Evolutionary conservation across 202 grass and related monocot genomes (phyloP), one percentile per base, ranked within the genome.

Genomic region (Eragrostis tef): DNA sequence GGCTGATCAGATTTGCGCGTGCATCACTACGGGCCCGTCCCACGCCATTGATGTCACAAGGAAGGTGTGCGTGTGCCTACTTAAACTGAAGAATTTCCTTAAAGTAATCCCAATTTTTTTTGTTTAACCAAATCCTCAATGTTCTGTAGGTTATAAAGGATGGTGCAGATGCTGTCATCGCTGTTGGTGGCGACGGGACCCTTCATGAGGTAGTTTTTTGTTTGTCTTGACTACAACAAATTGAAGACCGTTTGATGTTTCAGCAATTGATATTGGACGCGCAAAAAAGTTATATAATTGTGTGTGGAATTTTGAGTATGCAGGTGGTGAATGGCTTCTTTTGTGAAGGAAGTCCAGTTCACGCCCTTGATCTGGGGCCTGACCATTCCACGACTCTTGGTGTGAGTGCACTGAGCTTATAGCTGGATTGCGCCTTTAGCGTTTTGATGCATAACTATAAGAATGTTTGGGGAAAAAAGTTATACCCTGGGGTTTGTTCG

Each of bases 271-370:
- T 8, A 64, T 43, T 11, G 1, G 14, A 52, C 41, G 25, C 10
- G 36, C 63, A 52, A 63, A 31, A 11, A 3, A 21, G 29, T 62
- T n/a, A 60, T 46, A 41, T 1, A 63, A n/a, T 54, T 62, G 16
- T 34, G 20, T 22, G 42, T n/a, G 39, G 11, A 56, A 48, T 24
- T 80, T 41, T 75, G 61, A 29, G 80, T 58, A 73, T 71, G 81
- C 78, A 98, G 95, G 90, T 98, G 43, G 88, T 94, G 47, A 98
- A 98, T 85, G 95, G 95, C 47, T 95, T 93, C 87, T 98, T 98
- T 77, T 88, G 80, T 61, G 72, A 89, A 45, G 88, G 92, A 86
- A 88, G 62, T 59, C 88, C 87, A 25, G 80, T 98, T 27, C 67
- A 34, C 50, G 76, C 86, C 62, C 92, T 92, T 25, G 88, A 89